These are phyloP conservation scores for Castanopsis chinensis DNA, from an alignment of 306 rosid species.

Conservation along the genomic window DNA sequence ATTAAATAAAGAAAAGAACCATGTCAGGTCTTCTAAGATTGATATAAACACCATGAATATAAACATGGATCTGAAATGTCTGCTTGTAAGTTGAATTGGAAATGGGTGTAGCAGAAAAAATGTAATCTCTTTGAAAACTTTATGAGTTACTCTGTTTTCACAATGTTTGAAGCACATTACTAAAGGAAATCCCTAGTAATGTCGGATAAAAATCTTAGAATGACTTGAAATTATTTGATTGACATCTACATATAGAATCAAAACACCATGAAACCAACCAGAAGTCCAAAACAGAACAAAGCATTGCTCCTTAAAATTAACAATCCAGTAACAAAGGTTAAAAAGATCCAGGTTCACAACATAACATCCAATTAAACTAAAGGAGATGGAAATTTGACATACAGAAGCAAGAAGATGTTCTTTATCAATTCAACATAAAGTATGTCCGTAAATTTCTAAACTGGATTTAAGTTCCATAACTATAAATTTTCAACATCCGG, in stretches of 20 bases:
- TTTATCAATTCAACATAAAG: not conserved
- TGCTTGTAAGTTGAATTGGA: not conserved
- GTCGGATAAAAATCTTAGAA: not conserved
- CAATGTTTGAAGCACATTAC: not conserved
- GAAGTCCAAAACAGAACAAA: conserved; percentile 17
- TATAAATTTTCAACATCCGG: not conserved
- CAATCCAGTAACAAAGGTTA: not conserved
- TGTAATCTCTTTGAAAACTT: not conserved
- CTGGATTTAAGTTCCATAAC: not conserved
- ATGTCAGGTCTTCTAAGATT: not conserved
- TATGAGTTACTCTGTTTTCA: not conserved
- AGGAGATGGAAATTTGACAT: too few species aligned
- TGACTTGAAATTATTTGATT: not conserved
- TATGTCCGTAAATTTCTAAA: not conserved
- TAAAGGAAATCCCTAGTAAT: not conserved
- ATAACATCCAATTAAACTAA: not conserved
- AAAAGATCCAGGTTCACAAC: not conserved
- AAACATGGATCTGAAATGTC: not conserved
- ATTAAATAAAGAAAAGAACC: conserved; percentile 8
- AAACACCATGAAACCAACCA: not conserved
- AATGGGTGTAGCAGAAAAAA: not conserved
- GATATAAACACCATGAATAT: not conserved
- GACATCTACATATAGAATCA: not conserved
- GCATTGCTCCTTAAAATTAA: not conserved
- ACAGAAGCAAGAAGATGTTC: too few species aligned